Evolutionary conservation across 345 rosid species (phyloP).

Genomic region (Physaria fendleri): DNA sequence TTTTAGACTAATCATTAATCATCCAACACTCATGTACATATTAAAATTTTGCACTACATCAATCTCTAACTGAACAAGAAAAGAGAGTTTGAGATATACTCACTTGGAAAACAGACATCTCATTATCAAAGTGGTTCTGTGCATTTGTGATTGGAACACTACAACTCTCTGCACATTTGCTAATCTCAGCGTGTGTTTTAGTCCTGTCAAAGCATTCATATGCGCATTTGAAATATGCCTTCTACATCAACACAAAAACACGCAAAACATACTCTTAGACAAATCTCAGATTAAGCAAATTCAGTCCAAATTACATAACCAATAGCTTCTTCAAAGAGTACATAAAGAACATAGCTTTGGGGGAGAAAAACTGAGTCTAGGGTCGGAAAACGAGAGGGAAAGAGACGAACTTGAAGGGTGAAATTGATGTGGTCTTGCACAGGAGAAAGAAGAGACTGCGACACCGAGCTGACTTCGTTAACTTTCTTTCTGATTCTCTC

Average conservation of each 20-base stretch:
- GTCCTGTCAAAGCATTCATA: conserved; percentile 83
- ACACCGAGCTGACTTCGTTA: conserved; percentile 58
- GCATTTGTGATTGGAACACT: conserved; percentile 69
- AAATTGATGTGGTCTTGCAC: conserved; percentile 83
- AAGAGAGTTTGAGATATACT: conserved; percentile 14
- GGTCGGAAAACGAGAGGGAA: neutral
- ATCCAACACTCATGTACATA: neutral
- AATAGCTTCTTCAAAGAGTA: too few relatives aligned
- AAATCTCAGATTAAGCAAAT: neutral
- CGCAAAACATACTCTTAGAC: neutral
- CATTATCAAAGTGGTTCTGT: conserved; percentile 68
- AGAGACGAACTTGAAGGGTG: conserved; percentile 66
- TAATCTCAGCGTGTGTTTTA: conserved; percentile 64
- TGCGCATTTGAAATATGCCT: conserved; percentile 91
- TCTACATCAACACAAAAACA: conserved; percentile 38
- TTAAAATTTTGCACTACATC: neutral
- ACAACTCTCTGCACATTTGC: conserved; percentile 72
- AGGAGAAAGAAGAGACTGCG: conserved; percentile 64
- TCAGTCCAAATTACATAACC: too few relatives aligned
- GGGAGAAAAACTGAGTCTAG: neutral
- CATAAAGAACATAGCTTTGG: neutral
- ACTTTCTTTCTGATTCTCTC: conserved; percentile 65
- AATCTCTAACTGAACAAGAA: neutral
- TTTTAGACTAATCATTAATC: neutral
- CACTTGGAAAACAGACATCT: conserved; percentile 80